Percentiles rank a stretch among this genome's conserved stretches.
phyloP scores from a whole-genome alignment of 805 yeast genomes.

The Dipodascopsis uninucleata region DNA sequence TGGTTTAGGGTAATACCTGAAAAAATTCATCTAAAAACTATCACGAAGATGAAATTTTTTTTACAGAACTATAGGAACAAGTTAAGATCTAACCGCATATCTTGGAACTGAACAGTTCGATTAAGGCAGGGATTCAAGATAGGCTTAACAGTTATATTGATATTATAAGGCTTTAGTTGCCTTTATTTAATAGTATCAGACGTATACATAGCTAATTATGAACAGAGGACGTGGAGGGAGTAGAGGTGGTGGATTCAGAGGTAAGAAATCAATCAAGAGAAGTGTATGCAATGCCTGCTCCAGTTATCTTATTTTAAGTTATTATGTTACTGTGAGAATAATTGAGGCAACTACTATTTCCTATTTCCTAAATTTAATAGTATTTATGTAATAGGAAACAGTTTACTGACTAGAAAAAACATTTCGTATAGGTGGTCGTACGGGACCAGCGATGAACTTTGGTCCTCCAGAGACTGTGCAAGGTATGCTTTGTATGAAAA shows the following conservation, averaged over 20 bases:
- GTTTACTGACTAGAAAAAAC: background rate
- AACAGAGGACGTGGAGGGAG: slow-evolving; percentile 70
- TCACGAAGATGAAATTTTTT: no score
- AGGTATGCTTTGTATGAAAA: slow-evolving; percentile 24
- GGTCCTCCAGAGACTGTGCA: slow-evolving; percentile 94
- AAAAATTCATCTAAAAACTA: no score
- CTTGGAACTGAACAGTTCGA: no score
- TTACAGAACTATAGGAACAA: no score
- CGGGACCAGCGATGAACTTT: slow-evolving; percentile 69
- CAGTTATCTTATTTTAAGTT: background rate
- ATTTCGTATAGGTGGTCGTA: slow-evolving; percentile 50
- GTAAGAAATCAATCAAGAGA: slow-evolving; percentile 3
- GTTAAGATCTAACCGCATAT: no score
- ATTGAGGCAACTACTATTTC: background rate
- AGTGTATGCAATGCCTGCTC: background rate
- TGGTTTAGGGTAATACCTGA: no score
- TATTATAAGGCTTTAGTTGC: background rate
- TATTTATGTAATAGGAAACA: slow-evolving; percentile 32
- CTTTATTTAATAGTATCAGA: background rate
- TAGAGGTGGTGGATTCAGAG: slow-evolving; percentile 45
- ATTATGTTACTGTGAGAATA: no score
- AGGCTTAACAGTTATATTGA: no score
- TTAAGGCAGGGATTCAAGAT: no score
- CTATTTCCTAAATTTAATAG: background rate
- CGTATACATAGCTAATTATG: slow-evolving; percentile 40